A percentile compares a stretch with the other conserved stretches of the same genome.
Conservation (phyloP, 1,139 yeast species). For the Pichia sp. region DNA sequence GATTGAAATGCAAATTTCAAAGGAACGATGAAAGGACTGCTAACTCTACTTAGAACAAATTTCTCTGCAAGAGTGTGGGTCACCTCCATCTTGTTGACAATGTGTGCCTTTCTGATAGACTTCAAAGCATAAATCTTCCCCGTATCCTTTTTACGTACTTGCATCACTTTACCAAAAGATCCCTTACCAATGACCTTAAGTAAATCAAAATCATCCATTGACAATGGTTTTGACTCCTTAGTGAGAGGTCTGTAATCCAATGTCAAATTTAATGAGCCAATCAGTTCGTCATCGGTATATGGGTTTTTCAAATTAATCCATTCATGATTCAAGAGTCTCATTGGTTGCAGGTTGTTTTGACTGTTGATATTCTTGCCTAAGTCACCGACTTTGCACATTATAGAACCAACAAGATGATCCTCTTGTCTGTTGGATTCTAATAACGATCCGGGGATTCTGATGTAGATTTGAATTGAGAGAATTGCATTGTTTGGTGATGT, state of each 20-base stretch:
- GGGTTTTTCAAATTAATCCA: slow-evolving; percentile 31
- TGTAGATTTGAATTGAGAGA: slow-evolving; percentile 63
- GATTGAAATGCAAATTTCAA: slow-evolving; percentile 92
- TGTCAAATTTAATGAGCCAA: slow-evolving; percentile 56
- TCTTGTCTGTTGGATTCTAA: slow-evolving; percentile 31
- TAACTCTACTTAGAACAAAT: slow-evolving; percentile 86
- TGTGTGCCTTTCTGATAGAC: slow-evolving; percentile 88
- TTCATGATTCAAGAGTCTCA: slow-evolving; percentile 43
- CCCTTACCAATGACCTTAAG: slow-evolving; percentile 96
- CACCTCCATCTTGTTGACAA: slow-evolving; percentile 89
- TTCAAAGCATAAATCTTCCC: slow-evolving; percentile 90
- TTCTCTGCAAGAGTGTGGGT: slow-evolving; percentile 95
- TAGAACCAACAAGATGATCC: slow-evolving; percentile 28
- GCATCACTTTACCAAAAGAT: slow-evolving; percentile 98
- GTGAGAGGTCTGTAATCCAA: slow-evolving; percentile 67
- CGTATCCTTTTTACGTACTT: slow-evolving; percentile 91
- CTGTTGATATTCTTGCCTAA: slow-evolving; percentile 20
- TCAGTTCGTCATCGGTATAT: slow-evolving; percentile 28
- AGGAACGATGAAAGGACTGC: slow-evolving; percentile 98
- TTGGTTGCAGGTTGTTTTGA: slow-evolving; percentile 19
- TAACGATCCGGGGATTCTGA: slow-evolving; percentile 64
- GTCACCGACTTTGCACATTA: slow-evolving; percentile 27
- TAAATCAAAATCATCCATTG: slow-evolving; percentile 87
- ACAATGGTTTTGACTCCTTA: slow-evolving; percentile 51
- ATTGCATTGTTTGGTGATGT: slow-evolving; percentile 43